These are phyloP conservation scores for Phaffomyces antillensis DNA, from an alignment of 805 yeast genomes.

Conservation along the genomic window DNA sequence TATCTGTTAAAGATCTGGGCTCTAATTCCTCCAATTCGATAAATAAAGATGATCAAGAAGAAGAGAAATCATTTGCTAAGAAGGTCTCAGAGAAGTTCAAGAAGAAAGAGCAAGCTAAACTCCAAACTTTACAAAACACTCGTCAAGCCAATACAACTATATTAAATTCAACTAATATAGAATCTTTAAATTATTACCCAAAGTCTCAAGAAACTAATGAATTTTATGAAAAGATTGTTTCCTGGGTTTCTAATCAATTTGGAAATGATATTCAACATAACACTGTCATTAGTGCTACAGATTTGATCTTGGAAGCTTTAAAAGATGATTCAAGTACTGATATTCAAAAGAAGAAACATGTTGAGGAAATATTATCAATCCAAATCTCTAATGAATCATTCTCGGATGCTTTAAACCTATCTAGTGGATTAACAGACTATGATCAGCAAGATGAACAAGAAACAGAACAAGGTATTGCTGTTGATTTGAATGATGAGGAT, in stretches of 20 bases:
- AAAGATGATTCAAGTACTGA: constrained; percentile 40
- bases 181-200: constrained; percentile 57
- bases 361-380: constrained; percentile 41
- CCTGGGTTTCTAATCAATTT: constrained; percentile 48
- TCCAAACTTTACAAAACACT: constrained; percentile 4
- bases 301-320: constrained; percentile 48
- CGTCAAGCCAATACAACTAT: constrained; percentile 20
- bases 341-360: constrained; percentile 34
- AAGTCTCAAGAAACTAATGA: constrained; percentile 43
- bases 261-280: constrained; percentile 74
- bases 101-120: constrained; percentile 15
- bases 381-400: constrained; percentile 24
- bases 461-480: constrained; percentile 33
- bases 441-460: constrained; percentile 20
- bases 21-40: constrained; percentile 16
- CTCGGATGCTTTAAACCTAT: constrained; percentile 27
- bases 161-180: constrained; percentile 31
- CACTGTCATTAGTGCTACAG: constrained; percentile 64
- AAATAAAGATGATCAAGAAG: constrained; percentile 11
- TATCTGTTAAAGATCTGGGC: constrained; percentile 70
- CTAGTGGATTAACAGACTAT: constrained; percentile 47
- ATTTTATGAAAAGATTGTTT: constrained; percentile 48
- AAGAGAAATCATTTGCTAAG: constrained; percentile 15
- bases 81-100: constrained; percentile 14
- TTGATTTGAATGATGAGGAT: constrained; percentile 25